These are phyloP conservation scores for Cucumis sativus DNA, from an alignment of 306 rosid species.

Conservation along the genomic window Cucumber_9930_V3 NC_026658.2:10375501-10376000, in stretches of 20 bases:
- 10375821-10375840: not conserved
- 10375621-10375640: not conserved
- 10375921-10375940: too few relatives aligned
- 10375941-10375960: too few relatives aligned
- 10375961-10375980: too few relatives aligned
- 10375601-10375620: not conserved
- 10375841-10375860: not conserved
- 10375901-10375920: too few relatives aligned
- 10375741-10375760: not conserved
- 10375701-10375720: conserved; percentile 1
- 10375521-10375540: not conserved
- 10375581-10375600: too few relatives aligned
- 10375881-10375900: too few relatives aligned
- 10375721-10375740: not conserved
- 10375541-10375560: not conserved
- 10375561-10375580: not conserved
- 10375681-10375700: not conserved
- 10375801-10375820: not conserved
- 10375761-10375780: not conserved
- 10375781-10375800: not conserved
- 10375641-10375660: not conserved
- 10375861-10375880: too few relatives aligned
- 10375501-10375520: not conserved
- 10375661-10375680: not conserved
- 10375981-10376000: too few relatives aligned